Conservation (phyloP, 1,139 yeast genomes). For the Pichia sp. region DNA sequence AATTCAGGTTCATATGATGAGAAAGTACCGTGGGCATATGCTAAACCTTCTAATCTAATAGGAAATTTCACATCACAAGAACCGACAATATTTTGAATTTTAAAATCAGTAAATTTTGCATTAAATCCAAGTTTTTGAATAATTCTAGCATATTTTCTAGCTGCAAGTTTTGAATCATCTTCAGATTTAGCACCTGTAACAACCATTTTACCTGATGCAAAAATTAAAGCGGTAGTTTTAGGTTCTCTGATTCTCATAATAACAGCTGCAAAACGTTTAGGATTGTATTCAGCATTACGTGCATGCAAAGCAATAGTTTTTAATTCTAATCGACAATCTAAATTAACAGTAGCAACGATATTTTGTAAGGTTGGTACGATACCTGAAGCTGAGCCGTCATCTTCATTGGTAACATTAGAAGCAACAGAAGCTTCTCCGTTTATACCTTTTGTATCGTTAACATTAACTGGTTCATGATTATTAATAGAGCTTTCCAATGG, state of each 20-base stretch:
- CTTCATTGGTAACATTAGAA: slow-evolving; percentile 4
- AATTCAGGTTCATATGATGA: slow-evolving; percentile 97
- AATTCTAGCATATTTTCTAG: slow-evolving; percentile 95
- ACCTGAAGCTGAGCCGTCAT: slow-evolving; percentile 57
- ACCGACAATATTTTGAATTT: slow-evolving; percentile 98
- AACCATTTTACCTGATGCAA: slow-evolving; percentile 99
- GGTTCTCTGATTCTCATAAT: slow-evolving; percentile 99
- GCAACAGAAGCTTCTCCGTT: neutral
- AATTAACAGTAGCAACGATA: slow-evolving; percentile 95
- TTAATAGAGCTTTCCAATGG: neutral
- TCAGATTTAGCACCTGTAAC: slow-evolving; percentile 99
- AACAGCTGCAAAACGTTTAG: slow-evolving; percentile 98
- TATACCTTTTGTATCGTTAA: neutral
- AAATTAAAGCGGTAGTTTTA: slow-evolving; percentile 93
- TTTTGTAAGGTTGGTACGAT: slow-evolving; percentile 95
- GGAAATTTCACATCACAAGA: slow-evolving; percentile 98
- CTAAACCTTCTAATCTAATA: slow-evolving; percentile 93
- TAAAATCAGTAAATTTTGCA: slow-evolving; percentile 93
- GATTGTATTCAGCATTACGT: slow-evolving; percentile 97
- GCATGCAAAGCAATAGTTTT: slow-evolving; percentile 98
- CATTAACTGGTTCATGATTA: no score
- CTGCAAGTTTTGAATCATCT: slow-evolving; percentile 94
- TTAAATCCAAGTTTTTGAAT: slow-evolving; percentile 97
- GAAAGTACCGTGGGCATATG: slow-evolving; percentile 98
- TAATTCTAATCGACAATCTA: slow-evolving; percentile 91